These are phyloP conservation scores for Hanseniaspora nectarophila DNA, from an alignment of 805 yeast genomes.

Conservation along the genomic window DNA sequence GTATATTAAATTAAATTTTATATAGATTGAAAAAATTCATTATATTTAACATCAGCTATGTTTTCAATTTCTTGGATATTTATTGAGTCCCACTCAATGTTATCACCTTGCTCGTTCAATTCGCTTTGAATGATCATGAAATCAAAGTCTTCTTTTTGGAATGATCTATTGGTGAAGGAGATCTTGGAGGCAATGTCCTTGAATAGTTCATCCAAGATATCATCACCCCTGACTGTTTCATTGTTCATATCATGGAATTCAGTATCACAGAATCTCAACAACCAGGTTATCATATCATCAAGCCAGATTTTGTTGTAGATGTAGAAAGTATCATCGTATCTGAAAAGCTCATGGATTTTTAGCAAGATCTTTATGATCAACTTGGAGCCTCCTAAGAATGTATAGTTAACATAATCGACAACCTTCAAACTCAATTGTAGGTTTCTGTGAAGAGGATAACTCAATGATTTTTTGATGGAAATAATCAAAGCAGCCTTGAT, in stretches of 20 bases:
- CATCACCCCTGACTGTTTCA: not conserved
- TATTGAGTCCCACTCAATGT: slow-evolving; percentile 34
- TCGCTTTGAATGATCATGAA: slow-evolving; percentile 23
- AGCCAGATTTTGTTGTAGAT: slow-evolving; percentile 67
- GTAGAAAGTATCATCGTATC: slow-evolving; percentile 74
- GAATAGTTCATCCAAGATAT: slow-evolving; percentile 6
- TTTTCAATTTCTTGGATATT: slow-evolving; percentile 46
- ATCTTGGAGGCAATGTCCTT: slow-evolving; percentile 52
- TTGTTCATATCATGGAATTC: slow-evolving; percentile 37
- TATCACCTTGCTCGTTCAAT: slow-evolving; percentile 28
- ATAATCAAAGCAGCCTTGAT: slow-evolving; percentile 49
- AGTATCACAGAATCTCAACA: slow-evolving; percentile 48
- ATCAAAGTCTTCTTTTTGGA: slow-evolving; percentile 10
- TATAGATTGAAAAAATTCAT: slow-evolving; percentile 13
- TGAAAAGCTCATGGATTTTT: slow-evolving; percentile 55
- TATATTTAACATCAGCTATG: slow-evolving; percentile 42
- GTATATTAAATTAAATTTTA: slow-evolving; percentile 7
- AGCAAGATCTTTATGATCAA: slow-evolving; percentile 49
- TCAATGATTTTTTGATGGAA: slow-evolving; percentile 57
- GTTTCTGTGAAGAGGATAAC: slow-evolving; percentile 70
- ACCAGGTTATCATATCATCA: slow-evolving; percentile 70
- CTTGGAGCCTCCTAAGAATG: slow-evolving; percentile 58
- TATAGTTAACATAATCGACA: slow-evolving; percentile 63
- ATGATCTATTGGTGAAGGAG: slow-evolving; percentile 18
- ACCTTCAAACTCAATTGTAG: slow-evolving; percentile 46